Evolutionary conservation across 148 eudicot species (phyloP).

Genomic region (Dianthus caryophyllus): DNA sequence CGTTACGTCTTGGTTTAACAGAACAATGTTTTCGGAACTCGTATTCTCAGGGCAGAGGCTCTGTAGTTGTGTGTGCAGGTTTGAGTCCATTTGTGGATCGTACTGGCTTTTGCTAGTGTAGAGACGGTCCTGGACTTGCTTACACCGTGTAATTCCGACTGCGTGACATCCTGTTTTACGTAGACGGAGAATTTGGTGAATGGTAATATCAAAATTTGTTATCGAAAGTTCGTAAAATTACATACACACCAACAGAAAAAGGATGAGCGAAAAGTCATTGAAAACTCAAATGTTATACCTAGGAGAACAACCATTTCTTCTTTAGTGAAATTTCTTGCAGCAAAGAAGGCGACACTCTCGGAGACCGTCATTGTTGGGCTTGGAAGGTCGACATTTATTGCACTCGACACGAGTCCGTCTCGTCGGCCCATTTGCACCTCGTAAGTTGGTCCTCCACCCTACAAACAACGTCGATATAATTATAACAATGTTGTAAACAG

Average conservation of each 20-base stretch:
- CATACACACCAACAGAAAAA: too few relatives aligned
- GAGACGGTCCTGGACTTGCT: conserved; percentile 23
- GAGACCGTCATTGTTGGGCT: conserved; percentile 38
- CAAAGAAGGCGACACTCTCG: conserved; percentile 25
- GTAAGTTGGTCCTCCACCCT: conserved; percentile 45
- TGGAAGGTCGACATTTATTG: conserved; percentile 39
- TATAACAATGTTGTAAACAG: background rate
- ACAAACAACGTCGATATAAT: background rate
- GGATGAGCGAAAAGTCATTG: too few relatives aligned
- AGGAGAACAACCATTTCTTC: conserved; percentile 31
- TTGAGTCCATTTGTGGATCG: conserved; percentile 19
- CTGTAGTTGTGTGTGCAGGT: background rate
- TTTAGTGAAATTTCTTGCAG: conserved; percentile 26
- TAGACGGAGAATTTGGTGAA: too few relatives aligned
- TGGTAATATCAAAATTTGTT: too few relatives aligned
- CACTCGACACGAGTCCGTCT: conserved; percentile 39
- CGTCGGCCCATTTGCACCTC: conserved; percentile 48
- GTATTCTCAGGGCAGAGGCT: background rate
- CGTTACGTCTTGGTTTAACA: conserved; percentile 18
- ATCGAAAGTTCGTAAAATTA: too few relatives aligned
- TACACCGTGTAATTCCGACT: conserved; percentile 42
- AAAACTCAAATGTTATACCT: conserved; percentile 21
- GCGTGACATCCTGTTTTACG: conserved; percentile 35
- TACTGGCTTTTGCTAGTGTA: conserved; percentile 28
- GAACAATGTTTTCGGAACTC: background rate